Evolutionary conservation across 2,329 filamentous ascomycete species (phyloP).

Genomic region (Sclerotiophoma versabilis): DNA sequence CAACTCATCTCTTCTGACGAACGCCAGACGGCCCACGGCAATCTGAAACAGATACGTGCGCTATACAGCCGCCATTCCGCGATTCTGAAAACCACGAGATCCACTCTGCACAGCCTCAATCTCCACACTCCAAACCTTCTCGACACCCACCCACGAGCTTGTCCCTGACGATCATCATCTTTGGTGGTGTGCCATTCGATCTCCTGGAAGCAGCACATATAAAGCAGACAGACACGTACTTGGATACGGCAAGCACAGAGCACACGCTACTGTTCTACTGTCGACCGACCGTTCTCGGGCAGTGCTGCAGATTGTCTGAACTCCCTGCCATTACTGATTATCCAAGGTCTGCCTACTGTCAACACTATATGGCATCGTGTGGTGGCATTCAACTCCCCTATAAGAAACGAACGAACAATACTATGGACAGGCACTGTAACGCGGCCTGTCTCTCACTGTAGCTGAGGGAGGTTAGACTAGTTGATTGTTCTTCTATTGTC

Average conservation of each 20-base stretch:
- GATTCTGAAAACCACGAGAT: conserved; percentile 4
- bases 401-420: no score
- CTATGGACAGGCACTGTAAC: no score
- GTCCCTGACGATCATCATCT: conserved; percentile 16
- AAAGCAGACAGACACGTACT: background rate
- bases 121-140: conserved; percentile 12
- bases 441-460: no score
- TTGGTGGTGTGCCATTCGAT: background rate
- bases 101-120: conserved; percentile 19
- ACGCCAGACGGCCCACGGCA: conserved; percentile 6
- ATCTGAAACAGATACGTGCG: conserved; percentile 12
- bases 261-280: background rate
- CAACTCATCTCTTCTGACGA: conserved; percentile 11
- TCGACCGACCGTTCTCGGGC: no score
- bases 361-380: no score
- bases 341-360: background rate
- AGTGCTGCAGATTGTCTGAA: background rate
- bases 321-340: background rate
- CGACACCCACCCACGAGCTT: background rate
- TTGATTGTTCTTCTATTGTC: no score
- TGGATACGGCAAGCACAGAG: background rate
- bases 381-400: no score
- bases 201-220: background rate
- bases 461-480: no score
- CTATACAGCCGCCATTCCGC: conserved; percentile 13